Base-by-base conservation (phyloP, 2,329 filamentous ascomycete genomes). In the Trichoderma brevicompactum region DNA sequence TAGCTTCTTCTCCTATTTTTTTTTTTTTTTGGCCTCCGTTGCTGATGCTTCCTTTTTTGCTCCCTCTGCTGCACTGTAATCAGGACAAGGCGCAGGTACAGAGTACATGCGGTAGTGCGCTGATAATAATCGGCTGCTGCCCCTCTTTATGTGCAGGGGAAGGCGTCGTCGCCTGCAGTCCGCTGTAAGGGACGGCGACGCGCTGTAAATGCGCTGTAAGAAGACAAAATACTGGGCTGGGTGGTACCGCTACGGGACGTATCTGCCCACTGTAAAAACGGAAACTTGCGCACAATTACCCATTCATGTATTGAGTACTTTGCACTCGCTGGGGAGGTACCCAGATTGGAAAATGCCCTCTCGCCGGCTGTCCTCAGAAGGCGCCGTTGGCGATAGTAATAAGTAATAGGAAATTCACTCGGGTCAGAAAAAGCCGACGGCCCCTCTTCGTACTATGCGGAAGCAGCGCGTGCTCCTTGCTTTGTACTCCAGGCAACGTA, bases 91-190 rank as follows among this genome's bases (percentile, higher is more conserved):
- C 28, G 34, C 52, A 59, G 28, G 55, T 59, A 59, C 41, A 15
- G 2, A n/a, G 41, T 46, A 59, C 54, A 34, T 46, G 41, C 12
- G 40, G n/a, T 46, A n/a, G 36, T 48, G 55, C 32, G 55, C 44
- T 8, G 55, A 49, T 28, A 49, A 59, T n/a, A 17, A 10, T 10
- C 34, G 55, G 10, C 17, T 8, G 52, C 44, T 17, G 56, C 56
- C 56, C 56, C 56, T 60, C 56, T 50, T 50, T 41, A 17, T 48
- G 43, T 19, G 44, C 13, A 49, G 56, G 8, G 41, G 44, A 60
- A 32, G 56, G 56, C 56, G 56, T 28, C 36, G n/a, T 7, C 19
- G 13, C 38, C 19, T 28, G 53, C 43, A n/a, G 13, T 15, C 40
- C 19, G 36, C 52, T 53, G 50, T 54, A 5, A 23, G 36, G 7